Conservation (phyloP, 148 eudicot genomes). For the Fagopyrum esculentum region DNA sequence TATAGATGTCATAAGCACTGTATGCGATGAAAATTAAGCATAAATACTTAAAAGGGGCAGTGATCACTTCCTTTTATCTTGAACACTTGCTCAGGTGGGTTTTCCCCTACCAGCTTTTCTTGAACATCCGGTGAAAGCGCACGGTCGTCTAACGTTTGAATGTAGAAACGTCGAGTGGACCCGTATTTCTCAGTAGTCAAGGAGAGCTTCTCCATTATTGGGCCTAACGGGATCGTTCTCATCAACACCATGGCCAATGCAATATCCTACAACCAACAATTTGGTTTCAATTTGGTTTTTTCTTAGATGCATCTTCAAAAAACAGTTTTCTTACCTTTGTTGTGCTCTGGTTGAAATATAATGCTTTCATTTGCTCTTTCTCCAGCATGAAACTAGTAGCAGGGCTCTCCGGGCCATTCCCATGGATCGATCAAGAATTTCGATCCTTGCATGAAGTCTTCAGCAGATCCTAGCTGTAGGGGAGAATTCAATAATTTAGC, state of each 20-base stretch:
- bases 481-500: too few relatives aligned
- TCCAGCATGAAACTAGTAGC: conserved; percentile 91
- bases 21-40: too few relatives aligned
- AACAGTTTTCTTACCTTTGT: conserved; percentile 48
- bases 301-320: background rate
- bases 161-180: conserved; percentile 48
- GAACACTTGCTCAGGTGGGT: too few relatives aligned
- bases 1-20: too few relatives aligned
- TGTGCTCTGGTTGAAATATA: conserved; percentile 93
- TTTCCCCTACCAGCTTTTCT: too few relatives aligned
- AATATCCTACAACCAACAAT: conserved; percentile 48
- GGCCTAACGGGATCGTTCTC: conserved; percentile 86
- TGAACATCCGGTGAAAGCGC: conserved; percentile 34
- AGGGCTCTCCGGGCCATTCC: conserved; percentile 22
- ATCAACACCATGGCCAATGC: conserved; percentile 92
- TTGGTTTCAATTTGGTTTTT: background rate
- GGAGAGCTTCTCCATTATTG: conserved; percentile 72
- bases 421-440: too few relatives aligned
- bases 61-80: too few relatives aligned
- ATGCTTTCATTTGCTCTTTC: conserved; percentile 70
- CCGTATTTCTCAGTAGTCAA: conserved; percentile 70
- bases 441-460: too few relatives aligned
- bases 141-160: conserved; percentile 84
- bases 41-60: too few relatives aligned
- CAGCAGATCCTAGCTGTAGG: too few relatives aligned